These are phyloP conservation scores for Leccinum aurantiacum DNA, from an alignment of 768 basidiomycete species.

Conservation along the genomic window DNA sequence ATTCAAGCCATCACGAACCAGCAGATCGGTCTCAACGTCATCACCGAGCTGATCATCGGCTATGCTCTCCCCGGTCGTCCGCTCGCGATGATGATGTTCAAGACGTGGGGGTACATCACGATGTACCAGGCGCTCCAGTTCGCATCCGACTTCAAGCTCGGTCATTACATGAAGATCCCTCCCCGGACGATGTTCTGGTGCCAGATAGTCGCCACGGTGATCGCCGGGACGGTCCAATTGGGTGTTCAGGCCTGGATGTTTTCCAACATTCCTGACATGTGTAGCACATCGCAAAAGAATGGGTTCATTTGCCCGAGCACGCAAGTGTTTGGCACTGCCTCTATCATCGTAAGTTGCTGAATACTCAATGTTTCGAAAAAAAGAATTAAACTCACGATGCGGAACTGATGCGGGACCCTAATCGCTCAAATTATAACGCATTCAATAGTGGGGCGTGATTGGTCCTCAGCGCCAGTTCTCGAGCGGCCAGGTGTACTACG, in stretches of 20 bases:
- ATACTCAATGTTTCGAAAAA: neutral
- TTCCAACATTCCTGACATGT: constrained; percentile 38
- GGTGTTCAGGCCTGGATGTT: constrained; percentile 65
- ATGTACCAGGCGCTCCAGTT: constrained; percentile 68
- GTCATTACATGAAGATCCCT: constrained; percentile 72
- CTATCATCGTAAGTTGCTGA: constrained; percentile 44
- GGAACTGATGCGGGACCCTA: neutral
- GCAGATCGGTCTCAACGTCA: constrained; percentile 66
- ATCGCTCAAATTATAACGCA: neutral
- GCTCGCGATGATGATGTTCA: constrained; percentile 79
- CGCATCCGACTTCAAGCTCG: constrained; percentile 73
- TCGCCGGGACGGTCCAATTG: constrained; percentile 68
- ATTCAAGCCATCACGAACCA: constrained; percentile 83
- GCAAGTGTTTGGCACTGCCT: constrained; percentile 52
- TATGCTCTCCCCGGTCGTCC: constrained; percentile 57
- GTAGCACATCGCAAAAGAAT: constrained; percentile 24
- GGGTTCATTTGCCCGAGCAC: constrained; percentile 33
- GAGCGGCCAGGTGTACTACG: constrained; percentile 60
- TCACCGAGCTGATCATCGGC: constrained; percentile 74
- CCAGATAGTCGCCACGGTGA: constrained; percentile 60
- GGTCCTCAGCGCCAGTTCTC: constrained; percentile 78
- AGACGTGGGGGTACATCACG: constrained; percentile 67
- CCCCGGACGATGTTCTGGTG: constrained; percentile 66
- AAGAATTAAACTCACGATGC: constrained; percentile 9
- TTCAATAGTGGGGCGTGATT: constrained; percentile 66